These are phyloP conservation scores for Apiotrichum mycotoxinovorans DNA, from an alignment of 1,284 basidiomycete genomes.

Conservation along the genomic window DNA sequence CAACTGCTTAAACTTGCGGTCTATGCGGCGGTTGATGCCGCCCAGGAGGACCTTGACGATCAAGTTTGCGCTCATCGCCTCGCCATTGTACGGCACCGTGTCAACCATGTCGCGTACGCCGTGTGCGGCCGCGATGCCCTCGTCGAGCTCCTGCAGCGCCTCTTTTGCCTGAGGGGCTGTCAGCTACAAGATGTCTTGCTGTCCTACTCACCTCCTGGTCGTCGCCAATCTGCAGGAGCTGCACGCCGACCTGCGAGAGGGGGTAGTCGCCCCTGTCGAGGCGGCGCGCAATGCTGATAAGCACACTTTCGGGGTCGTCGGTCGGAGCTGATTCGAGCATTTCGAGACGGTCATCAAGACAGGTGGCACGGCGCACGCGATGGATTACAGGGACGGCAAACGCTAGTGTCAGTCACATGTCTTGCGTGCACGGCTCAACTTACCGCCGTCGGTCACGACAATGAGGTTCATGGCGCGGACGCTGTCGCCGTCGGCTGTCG, in stretches of 20 bases:
- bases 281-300: conserved; percentile 33
- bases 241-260: conserved; percentile 49
- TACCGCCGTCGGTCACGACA: conserved; percentile 40
- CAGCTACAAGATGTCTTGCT: no score
- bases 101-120: conserved; percentile 45
- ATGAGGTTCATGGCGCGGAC: conserved; percentile 46
- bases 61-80: conserved; percentile 31
- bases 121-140: conserved; percentile 34
- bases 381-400: conserved; percentile 28
- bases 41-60: conserved; percentile 45
- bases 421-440: neutral
- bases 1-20: conserved; percentile 14
- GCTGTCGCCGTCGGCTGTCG: conserved; percentile 6
- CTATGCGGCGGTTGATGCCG: conserved; percentile 41
- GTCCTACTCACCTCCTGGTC: conserved; percentile 32
- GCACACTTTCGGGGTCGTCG: conserved; percentile 41
- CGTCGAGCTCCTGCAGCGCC: conserved; percentile 47
- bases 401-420: conserved; percentile 18
- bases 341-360: conserved; percentile 15
- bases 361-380: conserved; percentile 19
- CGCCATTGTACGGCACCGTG: conserved; percentile 40
- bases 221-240: conserved; percentile 50
- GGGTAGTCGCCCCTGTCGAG: conserved; percentile 49
- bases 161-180: conserved; percentile 27
- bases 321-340: conserved; percentile 27